Evolutionary conservation across 345 rosid species (phyloP), one percentile per base, ranked within the genome.

Genomic region (Camelina neglecta): DNA sequence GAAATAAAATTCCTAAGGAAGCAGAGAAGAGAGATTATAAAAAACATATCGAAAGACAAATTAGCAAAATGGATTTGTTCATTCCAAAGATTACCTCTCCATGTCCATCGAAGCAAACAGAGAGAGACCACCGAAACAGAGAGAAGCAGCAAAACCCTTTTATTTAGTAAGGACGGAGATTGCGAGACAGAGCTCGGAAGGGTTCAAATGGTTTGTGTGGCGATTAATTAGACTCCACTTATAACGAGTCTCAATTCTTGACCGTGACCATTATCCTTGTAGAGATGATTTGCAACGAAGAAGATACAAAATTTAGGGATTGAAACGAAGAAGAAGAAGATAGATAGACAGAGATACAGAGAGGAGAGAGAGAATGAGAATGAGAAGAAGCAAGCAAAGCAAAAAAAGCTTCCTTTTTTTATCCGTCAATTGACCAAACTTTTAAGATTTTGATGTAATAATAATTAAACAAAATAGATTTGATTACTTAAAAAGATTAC

Each of bases 11-110:
- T 3, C 9, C 29, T 18, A 26, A 38, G 56, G 44, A 15, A 21
- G 36, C 2, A 15, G 20, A 11, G 48, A 11, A 31, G 33, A 26
- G 29, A 26, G 29, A 26, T 3, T 0, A 35, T 0, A 15, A 7
- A 55, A 13, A 4, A 18, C 69, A 57, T 38, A 24, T 24, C 24
- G 3, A 63, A 18, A 60, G 2, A 42, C 47, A 72, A 62, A 62
- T 16, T 11, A 26, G 62, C 36, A 26, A 61, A 35, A 35, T 35
- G 38, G 38, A 35, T 35, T 7, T 4, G 16, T n/a, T 29, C 35
- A 7, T 3, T 53, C 9, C 3, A 53, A 63, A 63, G 23, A 73
- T 81, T 81, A 89, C 97, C 95, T 83, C 38, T 71, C 80, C 79
- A 83, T 75, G 59, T 74, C 82, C 48, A 83, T 63, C 0, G 81